Percentiles rank a stretch among this genome's conserved stretches.
Conservation (phyloP, 352 stramenopile genomes). For the Albugo laibachii region DNA sequence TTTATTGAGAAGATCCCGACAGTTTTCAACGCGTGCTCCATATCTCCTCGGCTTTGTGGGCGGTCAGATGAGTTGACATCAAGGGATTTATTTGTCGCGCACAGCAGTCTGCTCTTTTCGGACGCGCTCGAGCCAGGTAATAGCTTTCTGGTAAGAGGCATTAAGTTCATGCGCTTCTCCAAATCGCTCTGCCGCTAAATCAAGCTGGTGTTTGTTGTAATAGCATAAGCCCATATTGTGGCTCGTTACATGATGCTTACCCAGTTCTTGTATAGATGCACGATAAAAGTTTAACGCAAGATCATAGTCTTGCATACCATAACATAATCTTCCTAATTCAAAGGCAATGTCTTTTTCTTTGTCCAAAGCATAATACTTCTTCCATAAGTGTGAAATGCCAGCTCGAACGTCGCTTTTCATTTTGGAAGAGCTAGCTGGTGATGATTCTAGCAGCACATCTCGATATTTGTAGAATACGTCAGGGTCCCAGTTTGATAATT, state of each 20-base stretch:
- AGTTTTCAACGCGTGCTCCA: not conserved
- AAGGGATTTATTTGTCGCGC: not conserved
- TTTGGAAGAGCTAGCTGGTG: constrained; percentile 29
- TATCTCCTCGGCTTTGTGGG: not conserved
- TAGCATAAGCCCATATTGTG: constrained; percentile 92
- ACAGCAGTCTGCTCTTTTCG: constrained; percentile 19
- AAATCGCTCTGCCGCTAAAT: constrained; percentile 39
- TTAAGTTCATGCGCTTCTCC: constrained; percentile 49
- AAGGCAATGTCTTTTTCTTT: constrained; percentile 86
- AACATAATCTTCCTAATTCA: constrained; percentile 82
- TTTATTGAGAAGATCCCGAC: no score
- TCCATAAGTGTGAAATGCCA: constrained; percentile 74
- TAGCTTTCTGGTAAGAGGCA: constrained; percentile 50
- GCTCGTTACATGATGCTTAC: constrained; percentile 88
- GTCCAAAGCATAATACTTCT: constrained; percentile 86
- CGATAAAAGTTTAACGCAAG: constrained; percentile 81
- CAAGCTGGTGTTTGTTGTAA: constrained; percentile 75
- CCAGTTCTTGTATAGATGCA: constrained; percentile 69
- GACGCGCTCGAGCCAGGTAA: constrained; percentile 66
- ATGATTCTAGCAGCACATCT: constrained; percentile 79
- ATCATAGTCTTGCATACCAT: constrained; percentile 83
- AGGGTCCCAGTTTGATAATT: constrained; percentile 83
- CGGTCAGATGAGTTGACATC: not conserved
- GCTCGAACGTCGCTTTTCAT: constrained; percentile 67
- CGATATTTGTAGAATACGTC: constrained; percentile 94